Evolutionary conservation across 768 basidiomycete genomes (phyloP), one percentile per base, ranked within the genome.

Genomic region (Myochromella boudieri): DNA sequence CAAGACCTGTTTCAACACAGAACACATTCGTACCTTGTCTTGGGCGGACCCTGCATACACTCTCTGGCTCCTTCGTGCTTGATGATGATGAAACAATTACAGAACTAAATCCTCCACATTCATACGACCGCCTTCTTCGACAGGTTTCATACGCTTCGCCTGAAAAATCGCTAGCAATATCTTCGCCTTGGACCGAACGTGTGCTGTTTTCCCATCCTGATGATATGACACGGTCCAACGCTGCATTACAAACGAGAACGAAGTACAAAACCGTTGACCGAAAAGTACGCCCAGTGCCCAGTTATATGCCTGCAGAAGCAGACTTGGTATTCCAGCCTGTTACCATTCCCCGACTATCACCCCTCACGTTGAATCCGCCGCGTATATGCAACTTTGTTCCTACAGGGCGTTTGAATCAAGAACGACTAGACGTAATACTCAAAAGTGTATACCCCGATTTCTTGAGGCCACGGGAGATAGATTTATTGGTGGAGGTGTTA

Each of bases 231-330:
- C 8, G 29, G n/a, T 31, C n/a, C 8, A 8, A 31, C 29, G n/a
- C 40, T 12, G 36, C 33, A 8, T 40, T 42, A n/a, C 26, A 42
- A 26, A 37, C 31, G 0, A 27, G 42, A 31, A 37, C 33, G 14
- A 49, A 49, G 24, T 63, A 61, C 39, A 62, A 64, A 25, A 54
- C 56, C 1, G 59, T 64, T 1, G 54, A 62, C 28, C 24, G 53
- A 5, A 64, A 62, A 49, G 56, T 62, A 1, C 48, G 48, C 2
- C 59, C 62, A 5, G 57, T 64, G 2, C 60, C 59, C 0, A 55
- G 46, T 1, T 60, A 59, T 31, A 59, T 59, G 56, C 62, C 58
- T 10, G 50, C 59, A 27, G 52, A 59, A 0, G 24, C 20, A 0
- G 53, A 46, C 1, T 57, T 57, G 29, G 24, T 26, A 12, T 63